Conservation (phyloP, 768 basidiomycete species). For the Dictyophora rubrovolvata region DNA sequence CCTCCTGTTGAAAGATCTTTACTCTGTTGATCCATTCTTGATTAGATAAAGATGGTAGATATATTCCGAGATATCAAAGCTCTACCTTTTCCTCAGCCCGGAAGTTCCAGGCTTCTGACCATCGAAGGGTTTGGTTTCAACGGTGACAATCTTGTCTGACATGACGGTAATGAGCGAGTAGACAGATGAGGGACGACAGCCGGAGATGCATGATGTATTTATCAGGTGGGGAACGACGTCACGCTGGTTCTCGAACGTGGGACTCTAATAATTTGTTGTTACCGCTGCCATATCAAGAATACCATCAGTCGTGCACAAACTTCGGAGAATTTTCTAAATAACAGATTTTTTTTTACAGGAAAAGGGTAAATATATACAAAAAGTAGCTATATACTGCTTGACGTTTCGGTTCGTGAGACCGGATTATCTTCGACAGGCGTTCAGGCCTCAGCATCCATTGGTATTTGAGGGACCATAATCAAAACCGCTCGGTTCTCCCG, state of each 20-base stretch:
- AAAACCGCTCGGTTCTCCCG: not conserved
- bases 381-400: too few relatives aligned
- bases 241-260: not conserved
- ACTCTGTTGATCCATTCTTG: constrained; percentile 54
- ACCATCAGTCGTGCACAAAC: not conserved
- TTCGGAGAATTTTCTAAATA: not conserved
- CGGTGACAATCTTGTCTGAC: constrained; percentile 46
- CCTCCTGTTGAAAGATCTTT: constrained; percentile 97
- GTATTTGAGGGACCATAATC: not conserved
- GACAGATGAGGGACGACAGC: not conserved
- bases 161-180: constrained; percentile 19
- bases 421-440: too few relatives aligned
- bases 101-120: constrained; percentile 98
- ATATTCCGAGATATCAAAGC: constrained; percentile 16
- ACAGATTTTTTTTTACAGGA: not conserved
- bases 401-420: too few relatives aligned
- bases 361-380: too few relatives aligned
- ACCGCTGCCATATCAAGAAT: not conserved
- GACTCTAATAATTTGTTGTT: not conserved
- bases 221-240: not conserved
- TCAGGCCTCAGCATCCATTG: too few relatives aligned
- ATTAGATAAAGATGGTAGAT: not conserved
- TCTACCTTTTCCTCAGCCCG: constrained; percentile 87
- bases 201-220: not conserved
- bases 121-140: constrained; percentile 78